A percentile compares a stretch with the other conserved stretches of the same genome.
These are phyloP conservation scores for Catharanthus roseus DNA, from an alignment of 257 asterid species.

Conservation along the genomic window DNA sequence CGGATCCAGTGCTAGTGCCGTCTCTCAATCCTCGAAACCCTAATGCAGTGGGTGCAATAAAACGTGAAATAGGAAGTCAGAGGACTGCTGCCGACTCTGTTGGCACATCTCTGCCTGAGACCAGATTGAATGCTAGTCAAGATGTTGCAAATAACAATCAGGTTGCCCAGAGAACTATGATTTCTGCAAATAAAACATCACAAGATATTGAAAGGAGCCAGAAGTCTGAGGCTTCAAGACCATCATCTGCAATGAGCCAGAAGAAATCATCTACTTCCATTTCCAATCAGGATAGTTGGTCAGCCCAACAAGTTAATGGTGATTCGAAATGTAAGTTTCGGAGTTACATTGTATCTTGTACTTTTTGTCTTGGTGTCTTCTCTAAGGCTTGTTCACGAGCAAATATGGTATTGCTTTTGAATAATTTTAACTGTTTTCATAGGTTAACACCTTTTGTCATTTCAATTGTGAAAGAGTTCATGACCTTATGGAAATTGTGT, in stretches of 20 bases:
- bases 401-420: background rate
- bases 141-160: slow-evolving; percentile 15
- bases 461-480: background rate
- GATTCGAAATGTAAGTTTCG: slow-evolving; percentile 32
- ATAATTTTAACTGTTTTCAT: no score
- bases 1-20: slow-evolving; percentile 49
- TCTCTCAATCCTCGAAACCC: slow-evolving; percentile 33
- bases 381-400: background rate
- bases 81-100: slow-evolving; percentile 24
- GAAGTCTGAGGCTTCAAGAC: slow-evolving; percentile 19
- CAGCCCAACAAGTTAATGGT: slow-evolving; percentile 23
- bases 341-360: background rate
- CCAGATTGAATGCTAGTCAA: slow-evolving; percentile 23
- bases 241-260: slow-evolving; percentile 22
- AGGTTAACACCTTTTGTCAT: background rate
- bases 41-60: slow-evolving; percentile 34
- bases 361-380: background rate
- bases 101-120: slow-evolving; percentile 14
- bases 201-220: slow-evolving; percentile 26
- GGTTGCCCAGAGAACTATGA: slow-evolving; percentile 25
- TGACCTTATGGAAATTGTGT: background rate
- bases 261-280: slow-evolving; percentile 20
- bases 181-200: slow-evolving; percentile 17
- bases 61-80: slow-evolving; percentile 41
- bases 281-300: slow-evolving; percentile 28